A percentile compares a stretch with the other conserved stretches of the same genome.
Conservation (phyloP, 176 grass and related monocot genomes). For the Phoenix dactylifera region DNA sequence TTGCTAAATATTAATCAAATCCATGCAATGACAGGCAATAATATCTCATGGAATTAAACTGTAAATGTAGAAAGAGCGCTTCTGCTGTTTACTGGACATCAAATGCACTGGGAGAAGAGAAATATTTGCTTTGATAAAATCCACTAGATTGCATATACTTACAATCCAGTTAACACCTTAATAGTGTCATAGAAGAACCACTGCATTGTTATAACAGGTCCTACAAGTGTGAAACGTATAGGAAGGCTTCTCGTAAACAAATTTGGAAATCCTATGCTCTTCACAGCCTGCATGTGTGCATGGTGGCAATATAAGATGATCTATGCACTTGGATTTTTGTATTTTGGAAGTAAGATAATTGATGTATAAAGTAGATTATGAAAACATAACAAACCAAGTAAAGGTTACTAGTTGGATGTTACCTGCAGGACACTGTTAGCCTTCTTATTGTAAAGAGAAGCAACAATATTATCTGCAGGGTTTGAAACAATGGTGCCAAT, state of each 20-base stretch:
- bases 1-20: too few relatives aligned
- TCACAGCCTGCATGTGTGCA: constrained; percentile 48
- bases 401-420: constrained; percentile 11
- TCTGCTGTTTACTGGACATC: too few relatives aligned
- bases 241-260: constrained; percentile 93
- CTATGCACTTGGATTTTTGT: too few relatives aligned
- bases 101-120: too few relatives aligned
- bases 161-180: constrained; percentile 86
- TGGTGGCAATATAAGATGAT: too few relatives aligned
- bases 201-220: constrained; percentile 83
- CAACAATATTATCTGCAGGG: constrained; percentile 91
- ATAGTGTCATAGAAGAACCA: constrained; percentile 97
- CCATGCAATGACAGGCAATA: too few relatives aligned
- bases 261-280: constrained; percentile 61
- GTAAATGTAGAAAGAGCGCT: too few relatives aligned
- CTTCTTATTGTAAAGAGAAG: constrained; percentile 93
- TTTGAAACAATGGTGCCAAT: constrained; percentile 88
- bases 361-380: not conserved
- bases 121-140: too few relatives aligned
- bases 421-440: constrained; percentile 65
- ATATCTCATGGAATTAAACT: too few relatives aligned
- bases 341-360: too few relatives aligned
- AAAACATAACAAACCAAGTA: not conserved
- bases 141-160: constrained; percentile 34
- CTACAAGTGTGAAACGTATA: constrained; percentile 72